Percentiles rank a stretch among this genome's conserved stretches.
Conservation (phyloP, 495 filamentous ascomycete species). For the Trichocladium antarcticum region DNA sequence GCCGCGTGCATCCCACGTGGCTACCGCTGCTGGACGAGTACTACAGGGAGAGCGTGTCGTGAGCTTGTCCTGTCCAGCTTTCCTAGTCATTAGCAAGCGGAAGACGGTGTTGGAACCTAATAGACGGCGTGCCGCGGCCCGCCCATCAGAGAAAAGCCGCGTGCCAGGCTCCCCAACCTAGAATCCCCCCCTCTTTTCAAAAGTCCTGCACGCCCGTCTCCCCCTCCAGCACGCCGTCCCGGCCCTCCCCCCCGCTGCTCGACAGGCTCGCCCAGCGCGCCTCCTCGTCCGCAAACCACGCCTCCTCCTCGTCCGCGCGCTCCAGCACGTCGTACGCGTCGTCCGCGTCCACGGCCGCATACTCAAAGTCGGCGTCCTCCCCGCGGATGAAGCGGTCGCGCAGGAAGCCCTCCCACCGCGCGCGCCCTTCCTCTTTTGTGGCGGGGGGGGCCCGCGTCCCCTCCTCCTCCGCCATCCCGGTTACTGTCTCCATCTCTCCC, state of each 20-base stretch:
- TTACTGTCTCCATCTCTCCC: not conserved
- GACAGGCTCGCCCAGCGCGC: constrained; percentile 51
- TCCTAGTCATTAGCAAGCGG: no score
- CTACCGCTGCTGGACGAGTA: constrained; percentile 20
- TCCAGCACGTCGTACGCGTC: constrained; percentile 59
- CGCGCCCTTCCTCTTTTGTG: constrained; percentile 52
- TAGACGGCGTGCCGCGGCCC: no score
- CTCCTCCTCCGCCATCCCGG: not conserved
- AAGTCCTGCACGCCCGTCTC: constrained; percentile 80
- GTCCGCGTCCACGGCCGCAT: constrained; percentile 53
- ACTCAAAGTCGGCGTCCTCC: constrained; percentile 67
- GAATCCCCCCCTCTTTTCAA: constrained; percentile 24
- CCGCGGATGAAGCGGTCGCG: constrained; percentile 58
- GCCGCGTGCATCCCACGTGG: constrained; percentile 19
- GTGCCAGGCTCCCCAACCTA: not conserved
- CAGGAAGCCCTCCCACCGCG: constrained; percentile 58
- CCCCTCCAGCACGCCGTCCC: constrained; percentile 39
- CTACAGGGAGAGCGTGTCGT: constrained; percentile 14
- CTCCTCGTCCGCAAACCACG: constrained; percentile 69
- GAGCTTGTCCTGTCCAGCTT: not conserved
- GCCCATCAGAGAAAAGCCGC: not conserved
- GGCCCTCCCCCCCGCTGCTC: constrained; percentile 36
- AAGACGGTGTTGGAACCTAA: no score
- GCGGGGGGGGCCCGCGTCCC: constrained; percentile 15
- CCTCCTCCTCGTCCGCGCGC: constrained; percentile 48